Conservation (phyloP, 345 rosid species). For the Eucalyptus cladocalyx region DNA sequence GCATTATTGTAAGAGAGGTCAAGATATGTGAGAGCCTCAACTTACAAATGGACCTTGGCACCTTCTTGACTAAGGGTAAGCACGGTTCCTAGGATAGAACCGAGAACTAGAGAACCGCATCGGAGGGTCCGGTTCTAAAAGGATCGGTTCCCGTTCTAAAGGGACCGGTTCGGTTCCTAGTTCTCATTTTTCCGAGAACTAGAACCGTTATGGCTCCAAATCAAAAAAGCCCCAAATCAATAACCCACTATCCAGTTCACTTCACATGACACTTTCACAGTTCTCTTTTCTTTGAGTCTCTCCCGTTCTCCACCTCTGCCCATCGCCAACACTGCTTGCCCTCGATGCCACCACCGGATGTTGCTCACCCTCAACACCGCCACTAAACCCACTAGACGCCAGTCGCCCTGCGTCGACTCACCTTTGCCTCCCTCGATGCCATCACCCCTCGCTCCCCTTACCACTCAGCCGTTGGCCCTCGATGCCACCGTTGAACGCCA, state of each 20-base stretch:
- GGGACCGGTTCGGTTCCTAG: accelerated
- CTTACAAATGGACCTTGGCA: neutral
- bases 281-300: too few relatives aligned
- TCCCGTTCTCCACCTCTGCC: accelerated
- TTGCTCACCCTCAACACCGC: accelerated
- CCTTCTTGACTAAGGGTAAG: too few relatives aligned
- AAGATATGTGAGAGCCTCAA: neutral
- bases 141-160: accelerated
- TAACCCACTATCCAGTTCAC: too few relatives aligned
- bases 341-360: accelerated
- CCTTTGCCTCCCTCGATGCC: too few relatives aligned
- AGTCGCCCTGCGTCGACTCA: accelerated
- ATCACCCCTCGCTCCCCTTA: accelerated
- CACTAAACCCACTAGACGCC: accelerated
- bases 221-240: too few relatives aligned
- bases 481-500: accelerated
- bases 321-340: accelerated
- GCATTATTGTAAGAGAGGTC: neutral
- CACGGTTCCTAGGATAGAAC: accelerated
- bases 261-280: too few relatives aligned
- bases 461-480: too few relatives aligned
- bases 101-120: accelerated
- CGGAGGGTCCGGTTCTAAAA: accelerated
- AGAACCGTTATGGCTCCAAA: accelerated
- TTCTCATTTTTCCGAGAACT: accelerated